These are phyloP conservation scores for Elsinoe fawcettii DNA, from an alignment of 2,329 filamentous ascomycete species.

Conservation along the genomic window DNA sequence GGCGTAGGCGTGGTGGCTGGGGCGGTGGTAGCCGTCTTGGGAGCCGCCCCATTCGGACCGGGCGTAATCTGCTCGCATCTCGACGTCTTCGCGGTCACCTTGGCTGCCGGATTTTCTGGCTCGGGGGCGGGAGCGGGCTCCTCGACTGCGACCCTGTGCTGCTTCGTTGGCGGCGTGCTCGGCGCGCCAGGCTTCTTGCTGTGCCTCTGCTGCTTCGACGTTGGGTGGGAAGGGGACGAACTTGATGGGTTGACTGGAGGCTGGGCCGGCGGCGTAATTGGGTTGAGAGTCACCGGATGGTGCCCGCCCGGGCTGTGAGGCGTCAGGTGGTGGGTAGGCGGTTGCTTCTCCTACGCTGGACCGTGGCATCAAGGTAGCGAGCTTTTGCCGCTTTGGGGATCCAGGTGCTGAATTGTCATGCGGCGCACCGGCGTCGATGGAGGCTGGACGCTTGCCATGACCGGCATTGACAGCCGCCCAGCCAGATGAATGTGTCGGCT, in stretches of 20 bases:
- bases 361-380: slow-evolving; percentile 34
- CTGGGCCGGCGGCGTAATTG: not conserved
- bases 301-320: slow-evolving; percentile 18
- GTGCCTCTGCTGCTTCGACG: slow-evolving; percentile 7
- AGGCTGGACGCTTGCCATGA: slow-evolving; percentile 32
- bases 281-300: slow-evolving; percentile 4
- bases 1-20: slow-evolving; percentile 11
- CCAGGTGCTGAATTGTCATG: slow-evolving; percentile 27
- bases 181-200: slow-evolving; percentile 11
- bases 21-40: not conserved
- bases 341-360: slow-evolving; percentile 26
- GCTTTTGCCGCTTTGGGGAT: slow-evolving; percentile 40
- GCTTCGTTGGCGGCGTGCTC: slow-evolving; percentile 1
- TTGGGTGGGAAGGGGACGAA: slow-evolving; percentile 24
- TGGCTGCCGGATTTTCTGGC: slow-evolving; percentile 19
- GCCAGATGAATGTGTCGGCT: slow-evolving; percentile 26
- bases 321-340: slow-evolving; percentile 19
- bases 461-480: slow-evolving; percentile 40
- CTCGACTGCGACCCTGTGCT: not conserved
- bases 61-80: not conserved
- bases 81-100: slow-evolving; percentile 24
- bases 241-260: slow-evolving; percentile 2
- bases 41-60: slow-evolving; percentile 1
- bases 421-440: slow-evolving; percentile 31
- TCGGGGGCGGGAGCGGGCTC: not conserved